Evolutionary conservation across 2,329 filamentous ascomycete species (phyloP).

Genomic region (Fusarium anguioides): DNA sequence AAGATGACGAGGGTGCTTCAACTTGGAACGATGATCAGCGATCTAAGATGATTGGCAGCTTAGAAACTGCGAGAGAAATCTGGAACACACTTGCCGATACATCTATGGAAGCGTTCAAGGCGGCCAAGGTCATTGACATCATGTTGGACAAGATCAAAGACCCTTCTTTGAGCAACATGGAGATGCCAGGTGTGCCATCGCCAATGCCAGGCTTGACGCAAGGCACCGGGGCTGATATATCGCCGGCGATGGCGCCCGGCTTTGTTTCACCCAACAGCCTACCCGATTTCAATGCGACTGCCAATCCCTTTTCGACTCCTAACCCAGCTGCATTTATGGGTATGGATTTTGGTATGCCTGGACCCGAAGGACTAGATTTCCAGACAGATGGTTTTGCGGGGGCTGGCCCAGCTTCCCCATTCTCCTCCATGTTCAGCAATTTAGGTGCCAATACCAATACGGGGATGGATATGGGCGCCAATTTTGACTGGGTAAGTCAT

Average conservation of each 20-base stretch:
- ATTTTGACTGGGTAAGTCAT: slow-evolving; percentile 68
- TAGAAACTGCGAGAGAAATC: slow-evolving; percentile 79
- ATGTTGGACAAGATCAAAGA: slow-evolving; percentile 81
- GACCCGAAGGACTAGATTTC: slow-evolving; percentile 47
- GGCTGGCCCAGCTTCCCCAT: slow-evolving; percentile 54
- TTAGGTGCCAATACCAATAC: slow-evolving; percentile 48
- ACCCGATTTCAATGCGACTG: slow-evolving; percentile 42
- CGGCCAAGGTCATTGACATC: slow-evolving; percentile 80
- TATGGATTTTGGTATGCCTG: slow-evolving; percentile 57
- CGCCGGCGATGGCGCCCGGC: slow-evolving; percentile 42
- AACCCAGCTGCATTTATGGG: slow-evolving; percentile 56
- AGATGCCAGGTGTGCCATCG: slow-evolving; percentile 23
- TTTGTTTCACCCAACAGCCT: slow-evolving; percentile 44
- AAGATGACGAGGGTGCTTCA: slow-evolving; percentile 58
- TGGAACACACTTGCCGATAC: slow-evolving; percentile 82
- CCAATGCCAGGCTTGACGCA: slow-evolving; percentile 47
- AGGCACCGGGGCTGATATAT: slow-evolving; percentile 54
- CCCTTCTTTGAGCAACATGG: slow-evolving; percentile 27
- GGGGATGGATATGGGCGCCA: slow-evolving; percentile 59
- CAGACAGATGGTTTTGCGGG: slow-evolving; percentile 47
- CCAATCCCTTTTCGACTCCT: slow-evolving; percentile 50
- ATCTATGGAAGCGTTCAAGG: slow-evolving; percentile 92
- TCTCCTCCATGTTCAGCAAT: slow-evolving; percentile 65
- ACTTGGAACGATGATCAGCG: slow-evolving; percentile 71
- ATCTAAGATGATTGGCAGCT: slow-evolving; percentile 78